Conservation (phyloP, 208 protist species). For the Acanthamoeba quina region DNA sequence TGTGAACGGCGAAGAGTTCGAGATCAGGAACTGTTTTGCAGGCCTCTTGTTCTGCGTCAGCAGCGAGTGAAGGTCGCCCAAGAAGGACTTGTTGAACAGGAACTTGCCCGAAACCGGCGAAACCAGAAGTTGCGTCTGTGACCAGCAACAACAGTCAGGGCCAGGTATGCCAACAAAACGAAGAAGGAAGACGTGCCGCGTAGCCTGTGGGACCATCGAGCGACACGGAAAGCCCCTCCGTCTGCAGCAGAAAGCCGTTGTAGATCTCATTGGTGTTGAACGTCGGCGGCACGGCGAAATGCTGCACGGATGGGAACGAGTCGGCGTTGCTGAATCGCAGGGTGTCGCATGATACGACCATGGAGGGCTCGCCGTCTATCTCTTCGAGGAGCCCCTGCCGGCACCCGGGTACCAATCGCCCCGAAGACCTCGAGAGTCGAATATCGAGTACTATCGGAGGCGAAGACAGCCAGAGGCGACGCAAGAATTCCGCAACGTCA, state of each 20-base stretch:
- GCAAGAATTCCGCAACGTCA: not conserved
- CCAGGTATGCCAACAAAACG: not conserved
- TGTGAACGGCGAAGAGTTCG: not conserved
- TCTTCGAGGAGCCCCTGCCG: not conserved
- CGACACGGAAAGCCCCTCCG: not conserved
- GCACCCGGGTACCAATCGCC: not conserved
- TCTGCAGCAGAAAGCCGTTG: conserved; percentile 27
- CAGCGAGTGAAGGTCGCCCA: not conserved
- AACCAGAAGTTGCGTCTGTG: not conserved
- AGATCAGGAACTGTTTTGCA: conserved; percentile 22
- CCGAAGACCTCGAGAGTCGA: not conserved
- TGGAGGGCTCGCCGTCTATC: not conserved
- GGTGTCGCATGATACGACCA: not conserved
- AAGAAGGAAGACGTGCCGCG: not conserved
- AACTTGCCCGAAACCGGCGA: conserved; percentile 29
- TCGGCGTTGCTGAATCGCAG: conserved; percentile 44
- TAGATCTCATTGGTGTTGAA: conserved; percentile 38
- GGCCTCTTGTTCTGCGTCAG: not conserved
- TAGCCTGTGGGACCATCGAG: not conserved
- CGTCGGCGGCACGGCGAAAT: not conserved
- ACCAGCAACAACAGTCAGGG: not conserved
- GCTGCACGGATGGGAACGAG: conserved; percentile 3
- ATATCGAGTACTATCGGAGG: conserved; percentile 9
- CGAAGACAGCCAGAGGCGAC: not conserved
- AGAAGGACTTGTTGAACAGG: conserved; percentile 50